Base-by-base conservation (phyloP, 768 basidiomycete species). In the Tricholoma sp. region DNA sequence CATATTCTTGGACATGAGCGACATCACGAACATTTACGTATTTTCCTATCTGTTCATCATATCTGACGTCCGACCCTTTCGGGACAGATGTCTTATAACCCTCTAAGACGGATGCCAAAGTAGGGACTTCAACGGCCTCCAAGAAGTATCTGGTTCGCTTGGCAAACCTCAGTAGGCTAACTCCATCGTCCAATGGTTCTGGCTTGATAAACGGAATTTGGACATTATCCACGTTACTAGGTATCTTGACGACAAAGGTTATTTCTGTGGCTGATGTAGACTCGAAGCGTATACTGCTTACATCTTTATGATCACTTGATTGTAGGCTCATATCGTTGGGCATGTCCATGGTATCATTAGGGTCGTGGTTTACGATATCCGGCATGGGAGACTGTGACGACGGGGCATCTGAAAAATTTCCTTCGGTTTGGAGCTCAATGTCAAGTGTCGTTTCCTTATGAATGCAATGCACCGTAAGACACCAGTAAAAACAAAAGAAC, bases 81-180 rank as follows among this genome's bases (percentile, higher is more conserved):
- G 46, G 46, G 5, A 14, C 24, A 24, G 14, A 10, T 10, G n/a
- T 24, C 14, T 16, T 54, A 4, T 41, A 18, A 31, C 24, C 24
- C 24, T 27, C 24, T 5, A 27, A 27, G 5, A 54, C 11, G 12
- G 32, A 54, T 27, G 37, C n/a, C 16, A 54, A 18, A 6, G 35
- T 41, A n/a, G 52, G 52, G 9, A 54, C 22, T 29, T 27, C 52
- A 7, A 54, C 52, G 14, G 52, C 52, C 9, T 54, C 52, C 52
- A 54, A 11, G 19, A 54, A 27, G 29, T 10, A n/a, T 18, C 52
- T 8, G 1, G 9, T 16, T 41, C 52, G 52, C 31, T 54, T 54
- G 4, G 37, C n/a, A 5, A 37, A 37, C 22, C 39, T 54, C 31
- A 32, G 31, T 11, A 27, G 22, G 16, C 24, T 27, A 2, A 14